Evolutionary conservation across 768 basidiomycete species (phyloP), one percentile per base, ranked within the genome.

Genomic region (Lentinula aciculospora): DNA sequence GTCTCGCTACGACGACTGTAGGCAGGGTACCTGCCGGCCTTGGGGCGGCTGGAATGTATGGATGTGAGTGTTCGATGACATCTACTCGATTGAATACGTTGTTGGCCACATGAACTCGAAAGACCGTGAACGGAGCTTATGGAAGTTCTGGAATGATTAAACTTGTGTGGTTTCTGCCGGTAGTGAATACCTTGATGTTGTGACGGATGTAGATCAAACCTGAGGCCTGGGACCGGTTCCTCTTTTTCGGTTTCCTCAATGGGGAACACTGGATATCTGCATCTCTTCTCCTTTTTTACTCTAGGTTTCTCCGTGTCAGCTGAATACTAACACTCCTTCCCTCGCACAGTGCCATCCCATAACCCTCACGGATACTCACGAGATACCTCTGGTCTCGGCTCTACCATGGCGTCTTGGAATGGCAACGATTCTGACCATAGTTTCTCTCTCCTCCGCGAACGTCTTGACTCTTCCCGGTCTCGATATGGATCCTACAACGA

Each of bases 1-100:
- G 86, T 0, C 78, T 92, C 56, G 89, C 88, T 0, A 79, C 86
- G 4, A 74, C 78, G 3, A 78, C 88, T 0, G 79, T 85, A 4
- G 74, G 78, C 3, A 78, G 85, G 15, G 80, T 81, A 4, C 78
- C 76, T 2, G 73, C 80, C 21, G 77, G 82, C 0, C 67, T 55
- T 37, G 45, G 47, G 5, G 21, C 46, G 27, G n/a, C 50, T 73
- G 51, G 51, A 37, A 53, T 53, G 32, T 53, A 53, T 39, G 51
- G 51, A 53, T 53, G 51, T 53, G 23, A 53, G 51, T 53, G 42
- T 44, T 44, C 42, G 42, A 44, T 44, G 21, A 2, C 21, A 23
- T 44, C 4, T 40, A 15, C 17, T 42, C 4, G 19, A 9, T 42
- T 42, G 4, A 19, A n/a, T 42, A 42, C 19, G 2, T 44, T 12